Evolutionary conservation across 2,329 filamentous ascomycete genomes (phyloP), one percentile per base, ranked within the genome.

Genomic region (Alternaria sp.): DNA sequence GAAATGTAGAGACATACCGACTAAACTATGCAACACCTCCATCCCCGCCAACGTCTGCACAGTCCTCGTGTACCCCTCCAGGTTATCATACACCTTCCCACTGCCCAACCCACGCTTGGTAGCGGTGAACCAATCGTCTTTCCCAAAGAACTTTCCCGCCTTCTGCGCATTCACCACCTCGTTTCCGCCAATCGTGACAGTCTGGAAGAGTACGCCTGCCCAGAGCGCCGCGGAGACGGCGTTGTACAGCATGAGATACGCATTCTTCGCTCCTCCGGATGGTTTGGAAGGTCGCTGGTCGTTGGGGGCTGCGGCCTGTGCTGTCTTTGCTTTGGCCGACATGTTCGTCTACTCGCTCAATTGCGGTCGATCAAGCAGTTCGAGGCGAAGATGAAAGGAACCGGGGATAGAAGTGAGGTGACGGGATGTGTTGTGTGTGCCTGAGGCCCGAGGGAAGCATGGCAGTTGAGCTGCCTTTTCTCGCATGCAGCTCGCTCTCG

Each of bases 231-330:
- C 88, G 57, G 90, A 96, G 68, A 90, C 76, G 73, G 89, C 86
- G 82, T 98, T 98, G 87, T 98, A 99, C 72, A 89, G 83, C 75
- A 94, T 86, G 57, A 98, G 88, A 83, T 97, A 97, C 6, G 70
- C 56, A 13, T 69, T 75, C 40, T 78, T 79, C 7, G 63, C 57
- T 25, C 43, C 57, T 19, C 43, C 49, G 4, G 65, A 50, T 26
- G 49, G 49, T n/a, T 55, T 62, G 15, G 56, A 13, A 2, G 56
- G 50, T 5, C 56, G 57, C 32, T 59, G 60, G 45, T 62, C 56
- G 19, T 62, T 62, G 25, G 60, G 50, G 15, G 60, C 56, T 1
- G 50, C 32, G 11, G 21, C 21, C 21, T n/a, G n/a, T n/a, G n/a
- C n/a, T n/a, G n/a, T n/a, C n/a, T n/a, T n/a, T n/a, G n/a, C n/a